Conservation (phyloP, 2,329 filamentous ascomycete genomes). For the Beauveria australis region DNA sequence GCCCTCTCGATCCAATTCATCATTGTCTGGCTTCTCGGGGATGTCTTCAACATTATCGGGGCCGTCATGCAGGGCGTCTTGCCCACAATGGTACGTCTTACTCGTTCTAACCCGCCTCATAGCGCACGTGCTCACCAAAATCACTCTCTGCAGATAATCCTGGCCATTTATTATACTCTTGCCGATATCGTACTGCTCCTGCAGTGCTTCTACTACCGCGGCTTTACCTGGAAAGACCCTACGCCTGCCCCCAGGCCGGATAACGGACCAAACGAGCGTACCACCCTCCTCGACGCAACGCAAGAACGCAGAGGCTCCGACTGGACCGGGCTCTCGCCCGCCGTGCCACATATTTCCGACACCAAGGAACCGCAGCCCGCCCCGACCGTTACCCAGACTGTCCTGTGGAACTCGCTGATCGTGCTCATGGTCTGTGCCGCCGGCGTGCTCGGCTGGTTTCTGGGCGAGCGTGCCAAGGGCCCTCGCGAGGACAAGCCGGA, state of each 20-base stretch:
- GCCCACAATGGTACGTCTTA: constrained; percentile 69
- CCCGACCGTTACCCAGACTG: constrained; percentile 45
- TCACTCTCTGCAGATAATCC: constrained; percentile 51
- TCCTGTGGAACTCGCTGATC: constrained; percentile 66
- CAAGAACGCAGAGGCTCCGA: constrained; percentile 43
- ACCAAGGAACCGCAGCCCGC: constrained; percentile 36
- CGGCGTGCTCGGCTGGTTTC: constrained; percentile 78
- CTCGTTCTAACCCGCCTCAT: background rate
- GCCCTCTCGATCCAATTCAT: constrained; percentile 88
- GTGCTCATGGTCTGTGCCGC: constrained; percentile 76
- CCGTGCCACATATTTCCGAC: constrained; percentile 61
- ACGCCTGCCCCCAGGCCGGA: constrained; percentile 32
- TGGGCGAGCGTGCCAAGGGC: constrained; percentile 37
- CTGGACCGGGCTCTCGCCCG: constrained; percentile 66
- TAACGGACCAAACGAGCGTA: constrained; percentile 42
- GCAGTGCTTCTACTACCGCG: constrained; percentile 94
- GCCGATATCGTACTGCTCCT: constrained; percentile 80
- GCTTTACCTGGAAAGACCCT: constrained; percentile 60
- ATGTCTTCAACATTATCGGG: constrained; percentile 96
- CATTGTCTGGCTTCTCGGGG: constrained; percentile 83
- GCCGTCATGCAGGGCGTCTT: constrained; percentile 83
- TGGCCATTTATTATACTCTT: constrained; percentile 90
- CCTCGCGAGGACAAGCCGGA: constrained; percentile 31
- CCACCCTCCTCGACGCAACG: constrained; percentile 37
- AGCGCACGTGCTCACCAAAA: background rate